phyloP scores from a whole-genome alignment of 2,329 filamentous ascomycete species.

The Lasiodiplodia gonubiensis region DNA sequence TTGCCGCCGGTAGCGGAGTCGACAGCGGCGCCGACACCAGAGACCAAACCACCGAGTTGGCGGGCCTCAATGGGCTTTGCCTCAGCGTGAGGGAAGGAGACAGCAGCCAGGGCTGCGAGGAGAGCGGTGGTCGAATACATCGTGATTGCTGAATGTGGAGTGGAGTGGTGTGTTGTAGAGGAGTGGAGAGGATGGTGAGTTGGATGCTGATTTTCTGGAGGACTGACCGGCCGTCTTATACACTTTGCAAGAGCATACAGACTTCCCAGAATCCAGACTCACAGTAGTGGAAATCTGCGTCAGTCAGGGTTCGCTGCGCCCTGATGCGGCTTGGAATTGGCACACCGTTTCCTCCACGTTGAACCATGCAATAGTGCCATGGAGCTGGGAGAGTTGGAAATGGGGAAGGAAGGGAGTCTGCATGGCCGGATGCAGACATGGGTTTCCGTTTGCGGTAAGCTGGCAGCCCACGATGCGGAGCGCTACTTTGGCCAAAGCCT shows the following conservation, averaged over 20 bases:
- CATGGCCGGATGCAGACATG: not conserved
- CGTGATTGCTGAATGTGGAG: not conserved
- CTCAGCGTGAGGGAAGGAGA: not conserved
- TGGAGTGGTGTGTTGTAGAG: not conserved
- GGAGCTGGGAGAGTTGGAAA: not conserved
- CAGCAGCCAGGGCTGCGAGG: conserved; percentile 19
- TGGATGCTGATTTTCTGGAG: not conserved
- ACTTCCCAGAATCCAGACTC: not conserved
- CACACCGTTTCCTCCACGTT: not conserved
- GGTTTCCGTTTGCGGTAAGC: conserved; percentile 1
- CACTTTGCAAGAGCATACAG: not conserved
- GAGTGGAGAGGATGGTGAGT: not conserved
- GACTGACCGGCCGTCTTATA: conserved; percentile 6
- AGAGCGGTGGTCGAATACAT: conserved; percentile 3
- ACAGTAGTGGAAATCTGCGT: not conserved
- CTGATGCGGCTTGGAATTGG: not conserved
- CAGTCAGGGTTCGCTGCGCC: not conserved
- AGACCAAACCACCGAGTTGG: too few species aligned
- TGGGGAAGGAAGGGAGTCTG: not conserved
- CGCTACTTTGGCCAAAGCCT: not conserved
- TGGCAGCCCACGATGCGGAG: not conserved
- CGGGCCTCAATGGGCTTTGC: conserved; percentile 2
- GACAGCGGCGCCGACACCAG: too few species aligned
- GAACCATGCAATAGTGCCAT: not conserved
- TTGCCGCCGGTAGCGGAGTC: too few species aligned